Conservation (phyloP, 140 eudicot genomes). For the Stevia rebaudiana region DNA sequence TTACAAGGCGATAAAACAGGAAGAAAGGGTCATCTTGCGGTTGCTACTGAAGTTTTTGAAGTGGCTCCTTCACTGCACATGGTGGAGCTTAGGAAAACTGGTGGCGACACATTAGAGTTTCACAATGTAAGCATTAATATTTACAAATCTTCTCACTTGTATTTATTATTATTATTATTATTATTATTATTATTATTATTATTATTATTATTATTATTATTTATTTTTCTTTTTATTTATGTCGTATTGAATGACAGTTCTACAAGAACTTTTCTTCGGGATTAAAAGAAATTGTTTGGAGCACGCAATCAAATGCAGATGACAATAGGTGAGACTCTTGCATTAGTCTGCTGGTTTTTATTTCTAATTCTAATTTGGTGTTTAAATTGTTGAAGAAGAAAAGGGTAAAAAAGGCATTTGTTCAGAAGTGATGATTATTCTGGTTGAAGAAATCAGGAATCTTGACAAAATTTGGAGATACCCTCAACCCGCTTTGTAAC, state of each 20-base stretch:
- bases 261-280: conserved; percentile 79
- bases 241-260: conserved; percentile 47
- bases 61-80: conserved; percentile 90
- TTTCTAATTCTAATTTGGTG: neutral
- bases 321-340: conserved; percentile 37
- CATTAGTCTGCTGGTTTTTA: neutral
- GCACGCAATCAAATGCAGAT: conserved; percentile 33
- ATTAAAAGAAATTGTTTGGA: conserved; percentile 80
- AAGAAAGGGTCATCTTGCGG: conserved; percentile 92
- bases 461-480: conserved; percentile 15
- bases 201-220: no score
- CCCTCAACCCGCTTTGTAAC: neutral
- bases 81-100: conserved; percentile 91
- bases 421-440: neutral
- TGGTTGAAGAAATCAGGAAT: conserved; percentile 2
- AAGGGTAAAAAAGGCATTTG: conserved; percentile 13
- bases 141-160: no score
- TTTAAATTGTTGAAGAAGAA: conserved; percentile 8
- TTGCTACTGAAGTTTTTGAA: conserved; percentile 95
- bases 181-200: no score
- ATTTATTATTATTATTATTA: no score
- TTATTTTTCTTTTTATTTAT: neutral
- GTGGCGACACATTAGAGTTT: conserved; percentile 91
- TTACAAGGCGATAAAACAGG: conserved; percentile 84
- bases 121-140: conserved; percentile 52